A percentile compares a stretch with the other conserved stretches of the same genome.
phyloP scores from a whole-genome alignment of 208 protist genomes.

The Borovskyia barvae region DNA sequence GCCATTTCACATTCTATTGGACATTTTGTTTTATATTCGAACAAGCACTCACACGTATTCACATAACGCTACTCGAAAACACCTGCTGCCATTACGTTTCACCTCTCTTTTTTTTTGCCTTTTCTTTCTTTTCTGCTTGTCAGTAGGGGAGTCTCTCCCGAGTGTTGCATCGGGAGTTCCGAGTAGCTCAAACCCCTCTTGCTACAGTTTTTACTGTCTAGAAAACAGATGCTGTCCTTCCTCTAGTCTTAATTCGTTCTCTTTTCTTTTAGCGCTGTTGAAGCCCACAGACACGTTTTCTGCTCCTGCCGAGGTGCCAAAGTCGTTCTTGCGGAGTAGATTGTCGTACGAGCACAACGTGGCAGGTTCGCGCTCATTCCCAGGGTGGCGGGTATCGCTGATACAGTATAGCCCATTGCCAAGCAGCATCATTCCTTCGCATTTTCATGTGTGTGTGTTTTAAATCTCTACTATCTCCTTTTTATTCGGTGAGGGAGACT shows the following conservation, averaged over 20 bases:
- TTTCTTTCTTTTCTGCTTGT: slow-evolving; percentile 8
- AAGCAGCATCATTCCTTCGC: no score
- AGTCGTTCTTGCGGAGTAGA: no score
- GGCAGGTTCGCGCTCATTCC: no score
- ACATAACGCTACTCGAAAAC: slow-evolving; percentile 1
- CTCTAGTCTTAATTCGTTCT: neutral
- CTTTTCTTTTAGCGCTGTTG: neutral
- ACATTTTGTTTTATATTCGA: slow-evolving; percentile 2
- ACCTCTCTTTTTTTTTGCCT: neutral
- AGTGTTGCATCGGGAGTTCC: neutral
- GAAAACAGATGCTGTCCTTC: neutral
- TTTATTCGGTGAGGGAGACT: no score
- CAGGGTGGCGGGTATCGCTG: no score
- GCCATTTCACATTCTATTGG: no score
- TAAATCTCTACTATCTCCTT: no score
- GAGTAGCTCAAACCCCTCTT: neutral
- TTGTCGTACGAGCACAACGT: no score
- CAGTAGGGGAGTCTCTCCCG: no score
- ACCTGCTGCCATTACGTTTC: slow-evolving; percentile 3
- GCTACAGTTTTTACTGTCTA: neutral
- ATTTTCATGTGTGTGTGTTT: no score
- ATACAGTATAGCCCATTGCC: no score
- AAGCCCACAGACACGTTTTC: slow-evolving; percentile 1
- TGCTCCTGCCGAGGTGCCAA: no score
- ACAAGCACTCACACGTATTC: slow-evolving; percentile 1